phyloP scores from a whole-genome alignment of 2,329 filamentous ascomycete species.

The Pseudogymnoascus sp. region DNA sequence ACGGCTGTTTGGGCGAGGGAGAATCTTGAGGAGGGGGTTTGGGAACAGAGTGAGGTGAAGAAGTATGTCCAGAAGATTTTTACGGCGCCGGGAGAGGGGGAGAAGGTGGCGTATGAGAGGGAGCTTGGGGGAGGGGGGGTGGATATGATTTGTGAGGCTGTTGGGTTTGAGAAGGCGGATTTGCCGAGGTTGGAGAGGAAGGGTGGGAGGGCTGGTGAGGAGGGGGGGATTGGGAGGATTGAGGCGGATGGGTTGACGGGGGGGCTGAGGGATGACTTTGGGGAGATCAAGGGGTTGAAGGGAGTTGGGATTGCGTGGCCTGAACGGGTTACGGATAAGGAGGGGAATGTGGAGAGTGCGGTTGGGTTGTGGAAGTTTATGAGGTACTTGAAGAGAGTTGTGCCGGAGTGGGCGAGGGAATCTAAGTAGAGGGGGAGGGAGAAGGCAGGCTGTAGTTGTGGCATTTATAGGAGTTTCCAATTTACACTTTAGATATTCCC shows the following conservation, averaged over 20 bases:
- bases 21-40: conserved; percentile 45
- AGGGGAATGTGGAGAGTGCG: conserved; percentile 51
- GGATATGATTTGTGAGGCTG: conserved; percentile 39
- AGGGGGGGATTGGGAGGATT: conserved; percentile 17
- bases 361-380: conserved; percentile 60
- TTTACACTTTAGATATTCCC: not conserved
- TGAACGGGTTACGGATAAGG: conserved; percentile 49
- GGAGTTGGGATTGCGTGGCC: conserved; percentile 58
- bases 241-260: conserved; percentile 32
- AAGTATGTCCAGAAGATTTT: conserved; percentile 23
- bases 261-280: conserved; percentile 37
- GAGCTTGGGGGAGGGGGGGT: conserved; percentile 41
- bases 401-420: conserved; percentile 37
- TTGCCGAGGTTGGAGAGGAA: conserved; percentile 36
- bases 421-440: conserved; percentile 32
- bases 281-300: conserved; percentile 37
- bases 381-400: conserved; percentile 48
- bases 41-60: conserved; percentile 28
- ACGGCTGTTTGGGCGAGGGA: conserved; percentile 50
- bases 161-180: conserved; percentile 45
- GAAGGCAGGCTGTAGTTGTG: conserved; percentile 49
- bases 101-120: conserved; percentile 35
- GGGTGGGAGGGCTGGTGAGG: conserved; percentile 8
- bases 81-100: conserved; percentile 25
- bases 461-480: not conserved